Percentiles rank a stretch among this genome's conserved stretches.
These are phyloP conservation scores for Pseudozyma hubeiensis DNA, from an alignment of 1,284 basidiomycete species.

Conservation along the genomic window DNA sequence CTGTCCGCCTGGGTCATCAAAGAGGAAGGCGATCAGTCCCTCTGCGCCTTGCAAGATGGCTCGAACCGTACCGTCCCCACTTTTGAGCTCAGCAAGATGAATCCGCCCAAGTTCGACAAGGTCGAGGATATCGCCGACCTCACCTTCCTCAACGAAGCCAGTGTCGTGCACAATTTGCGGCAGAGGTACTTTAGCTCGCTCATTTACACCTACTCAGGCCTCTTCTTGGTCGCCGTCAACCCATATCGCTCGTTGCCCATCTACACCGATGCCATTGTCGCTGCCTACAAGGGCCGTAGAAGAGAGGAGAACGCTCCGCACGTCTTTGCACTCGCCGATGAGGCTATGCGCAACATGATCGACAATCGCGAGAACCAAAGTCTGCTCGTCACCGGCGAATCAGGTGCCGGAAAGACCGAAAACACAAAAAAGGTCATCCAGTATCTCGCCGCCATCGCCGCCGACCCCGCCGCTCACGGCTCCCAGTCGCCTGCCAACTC, in stretches of 20 bases:
- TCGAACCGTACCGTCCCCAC: slow-evolving; percentile 57
- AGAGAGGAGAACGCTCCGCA: slow-evolving; percentile 96
- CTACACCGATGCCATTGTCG: slow-evolving; percentile 90
- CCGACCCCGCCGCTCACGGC: slow-evolving; percentile 67
- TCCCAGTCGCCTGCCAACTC: slow-evolving; percentile 45
- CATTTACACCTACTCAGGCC: slow-evolving; percentile 87
- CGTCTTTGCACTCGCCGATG: slow-evolving; percentile 95
- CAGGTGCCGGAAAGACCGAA: slow-evolving; percentile 98
- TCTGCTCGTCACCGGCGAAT: slow-evolving; percentile 99
- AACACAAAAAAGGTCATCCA: slow-evolving; percentile 99
- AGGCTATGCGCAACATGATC: slow-evolving; percentile 98
- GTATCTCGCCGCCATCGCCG: slow-evolving; percentile 96
- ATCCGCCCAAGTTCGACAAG: slow-evolving; percentile 97
- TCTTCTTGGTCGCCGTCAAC: slow-evolving; percentile 98
- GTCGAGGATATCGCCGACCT: slow-evolving; percentile 98
- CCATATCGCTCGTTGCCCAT: slow-evolving; percentile 93
- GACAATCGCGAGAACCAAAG: slow-evolving; percentile 97
- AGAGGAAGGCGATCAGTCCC: slow-evolving; percentile 81
- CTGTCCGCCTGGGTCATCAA: slow-evolving; percentile 88
- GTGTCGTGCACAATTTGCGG: slow-evolving; percentile 95
- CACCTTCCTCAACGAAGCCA: slow-evolving; percentile 97
- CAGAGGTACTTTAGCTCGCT: slow-evolving; percentile 87
- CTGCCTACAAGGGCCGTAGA: slow-evolving; percentile 91
- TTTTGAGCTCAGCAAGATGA: slow-evolving; percentile 71
- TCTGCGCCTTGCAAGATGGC: slow-evolving; percentile 74